Base-by-base conservation (phyloP, 1,284 basidiomycete genomes). In the Porogramme epimiltina region DNA sequence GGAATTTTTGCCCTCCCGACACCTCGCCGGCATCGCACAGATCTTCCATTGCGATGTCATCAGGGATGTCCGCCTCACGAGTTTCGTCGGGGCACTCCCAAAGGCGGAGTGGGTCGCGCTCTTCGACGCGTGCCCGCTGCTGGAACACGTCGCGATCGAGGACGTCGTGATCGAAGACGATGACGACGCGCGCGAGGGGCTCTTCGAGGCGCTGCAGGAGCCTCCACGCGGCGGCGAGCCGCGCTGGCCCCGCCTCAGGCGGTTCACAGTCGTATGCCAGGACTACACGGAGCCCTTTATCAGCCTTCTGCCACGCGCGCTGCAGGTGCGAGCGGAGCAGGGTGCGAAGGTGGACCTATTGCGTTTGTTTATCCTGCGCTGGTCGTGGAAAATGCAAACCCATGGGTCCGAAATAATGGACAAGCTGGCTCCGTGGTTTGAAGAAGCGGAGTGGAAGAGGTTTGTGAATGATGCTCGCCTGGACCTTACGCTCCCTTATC, bases 131-230 rank as follows among this genome's bases (percentile, higher is more conserved):
- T 49, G 43, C 34, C 25, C 47, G 18, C 11, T 3, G 13, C n/a
- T 49, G 25, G 42, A 49, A 25, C 25, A 41, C 4, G 6, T 52
- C 34, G 15, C 34, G 16, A 23, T 52, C 36, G 49, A 34, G 23
- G 23, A 28, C 28, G 37, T 38, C 20, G n/a, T 18, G 18, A 18
- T n/a, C n/a, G n/a, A n/a, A 25, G 19, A 41, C 4, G 6, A 48
- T 25, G 15, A 25, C 10, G 18, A 47, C 36, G 49, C 10, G 10
- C 49, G 49, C 9, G 16, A 23, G 2, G 24, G 37, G n/a, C 44
- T 51, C 8, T 26, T 51, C 23, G 39, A 41, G 4, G 49, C 44
- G 4, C 37, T 51, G 44, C 18, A 25, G 15, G 6, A 13, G 16
- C 25, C n/a, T n/a, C 23, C 8, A 15, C 4, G 40, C 3, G 40